Evolutionary conservation across 805 yeast species (phyloP).

Genomic region (Candida ulmi): DNA sequence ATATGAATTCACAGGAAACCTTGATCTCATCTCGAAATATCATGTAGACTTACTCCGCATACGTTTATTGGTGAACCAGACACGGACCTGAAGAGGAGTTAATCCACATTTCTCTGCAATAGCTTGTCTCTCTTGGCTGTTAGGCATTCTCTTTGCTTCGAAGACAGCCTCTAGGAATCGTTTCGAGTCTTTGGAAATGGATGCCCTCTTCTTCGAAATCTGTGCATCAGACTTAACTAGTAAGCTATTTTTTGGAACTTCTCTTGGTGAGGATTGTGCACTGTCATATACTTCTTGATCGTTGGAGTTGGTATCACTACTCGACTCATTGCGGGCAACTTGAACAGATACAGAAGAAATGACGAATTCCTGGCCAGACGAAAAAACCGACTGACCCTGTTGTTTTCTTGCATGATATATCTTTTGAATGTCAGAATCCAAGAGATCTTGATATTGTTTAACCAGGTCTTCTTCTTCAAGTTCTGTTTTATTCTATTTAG

Average conservation of each 20-base stretch:
- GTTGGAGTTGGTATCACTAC: no score
- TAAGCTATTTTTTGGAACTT: no score
- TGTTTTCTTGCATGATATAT: no score
- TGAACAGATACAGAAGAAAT: not conserved
- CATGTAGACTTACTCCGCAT: conserved; percentile 12
- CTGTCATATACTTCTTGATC: no score
- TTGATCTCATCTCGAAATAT: not conserved
- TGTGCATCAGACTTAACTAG: not conserved
- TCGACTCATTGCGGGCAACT: no score
- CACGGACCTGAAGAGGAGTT: conserved; percentile 26
- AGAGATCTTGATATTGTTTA: not conserved
- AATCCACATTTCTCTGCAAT: conserved; percentile 26
- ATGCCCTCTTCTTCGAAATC: conserved; percentile 4
- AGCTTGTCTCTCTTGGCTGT: conserved; percentile 22
- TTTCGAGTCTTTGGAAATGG: conserved; percentile 7
- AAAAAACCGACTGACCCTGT: no score
- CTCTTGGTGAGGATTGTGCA: no score
- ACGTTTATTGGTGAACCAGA: conserved; percentile 31
- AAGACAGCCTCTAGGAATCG: conserved; percentile 19
- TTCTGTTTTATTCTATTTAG: not conserved
- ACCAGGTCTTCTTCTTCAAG: not conserved
- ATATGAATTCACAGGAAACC: not conserved
- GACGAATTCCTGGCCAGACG: not conserved
- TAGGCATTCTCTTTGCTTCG: conserved; percentile 21
- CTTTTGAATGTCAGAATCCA: not conserved